phyloP scores from a whole-genome alignment of 2,329 filamentous ascomycete species.

The Diaporthe amygdali region DNA sequence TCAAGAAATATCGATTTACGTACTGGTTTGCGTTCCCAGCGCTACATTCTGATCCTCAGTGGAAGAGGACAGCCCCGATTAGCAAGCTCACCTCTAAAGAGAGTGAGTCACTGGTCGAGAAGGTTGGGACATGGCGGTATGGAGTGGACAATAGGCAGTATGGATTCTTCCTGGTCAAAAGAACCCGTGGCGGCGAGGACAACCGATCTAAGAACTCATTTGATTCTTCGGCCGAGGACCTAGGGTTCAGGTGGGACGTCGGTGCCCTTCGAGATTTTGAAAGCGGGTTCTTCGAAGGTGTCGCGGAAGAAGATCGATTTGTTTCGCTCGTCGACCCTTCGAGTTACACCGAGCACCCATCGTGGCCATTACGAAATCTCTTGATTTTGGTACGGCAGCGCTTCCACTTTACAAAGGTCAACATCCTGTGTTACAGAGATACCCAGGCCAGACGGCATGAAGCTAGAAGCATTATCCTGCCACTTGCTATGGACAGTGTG shows the following conservation, averaged over 20 bases:
- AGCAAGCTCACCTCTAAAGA: conserved; percentile 68
- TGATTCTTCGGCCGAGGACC: conserved; percentile 53
- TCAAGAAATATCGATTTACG: conserved; percentile 97
- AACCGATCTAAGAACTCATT: conserved; percentile 48
- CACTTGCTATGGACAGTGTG: conserved; percentile 60
- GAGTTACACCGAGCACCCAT: conserved; percentile 84
- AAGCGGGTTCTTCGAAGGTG: conserved; percentile 81
- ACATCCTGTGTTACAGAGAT: conserved; percentile 91
- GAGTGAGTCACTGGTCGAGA: conserved; percentile 79
- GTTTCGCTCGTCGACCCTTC: conserved; percentile 92
- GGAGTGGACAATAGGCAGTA: conserved; percentile 81
- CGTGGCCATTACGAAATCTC: conserved; percentile 92
- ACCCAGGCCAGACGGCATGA: conserved; percentile 78
- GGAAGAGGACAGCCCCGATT: conserved; percentile 68
- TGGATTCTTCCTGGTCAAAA: conserved; percentile 96
- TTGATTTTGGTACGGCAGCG: conserved; percentile 83
- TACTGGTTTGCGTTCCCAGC: conserved; percentile 98
- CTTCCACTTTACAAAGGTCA: conserved; percentile 77
- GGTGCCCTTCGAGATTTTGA: conserved; percentile 80
- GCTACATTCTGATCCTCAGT: conserved; percentile 84
- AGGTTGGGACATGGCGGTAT: conserved; percentile 87
- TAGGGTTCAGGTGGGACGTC: conserved; percentile 79
- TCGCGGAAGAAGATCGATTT: conserved; percentile 76
- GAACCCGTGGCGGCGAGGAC: conserved; percentile 50
- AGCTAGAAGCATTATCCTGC: conserved; percentile 80